A percentile compares a stretch with the other conserved stretches of the same genome.
Evolutionary conservation across 352 stramenopile species (phyloP).

Genomic region (Pelagophyceae sp.): DNA sequence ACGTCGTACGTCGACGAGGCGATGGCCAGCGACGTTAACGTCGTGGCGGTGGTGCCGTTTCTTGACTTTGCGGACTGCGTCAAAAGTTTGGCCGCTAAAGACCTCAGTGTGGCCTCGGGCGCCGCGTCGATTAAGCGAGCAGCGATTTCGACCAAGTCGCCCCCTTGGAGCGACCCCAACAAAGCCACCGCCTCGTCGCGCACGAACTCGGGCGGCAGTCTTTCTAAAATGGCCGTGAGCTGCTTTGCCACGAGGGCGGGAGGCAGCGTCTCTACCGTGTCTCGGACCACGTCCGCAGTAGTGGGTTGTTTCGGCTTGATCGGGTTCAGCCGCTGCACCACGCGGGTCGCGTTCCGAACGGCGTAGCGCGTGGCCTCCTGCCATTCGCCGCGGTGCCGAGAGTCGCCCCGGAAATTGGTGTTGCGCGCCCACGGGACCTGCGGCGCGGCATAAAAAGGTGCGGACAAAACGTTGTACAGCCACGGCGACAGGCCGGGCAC

Average conservation of each 20-base stretch:
- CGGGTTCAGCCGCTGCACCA: too few relatives aligned
- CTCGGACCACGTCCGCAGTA: not conserved
- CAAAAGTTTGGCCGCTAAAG: not conserved
- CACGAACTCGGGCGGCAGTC: not conserved
- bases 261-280: not conserved
- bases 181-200: constrained; percentile 3
- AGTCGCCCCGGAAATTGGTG: too few relatives aligned
- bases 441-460: too few relatives aligned
- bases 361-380: too few relatives aligned
- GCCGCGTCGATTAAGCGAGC: not conserved
- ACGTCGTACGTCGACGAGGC: not conserved
- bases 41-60: not conserved
- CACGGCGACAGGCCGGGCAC: not conserved
- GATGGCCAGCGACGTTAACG: not conserved
- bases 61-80: not conserved
- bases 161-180: not conserved
- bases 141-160: not conserved
- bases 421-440: too few relatives aligned
- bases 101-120: not conserved
- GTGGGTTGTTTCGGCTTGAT: too few relatives aligned
- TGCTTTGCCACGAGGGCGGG: constrained; percentile 2
- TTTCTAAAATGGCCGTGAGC: not conserved
- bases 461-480: not conserved
- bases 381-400: too few relatives aligned
- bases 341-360: too few relatives aligned